Evolutionary conservation across 805 yeast species (phyloP).

Genomic region (Blastobotrys parvus): DNA sequence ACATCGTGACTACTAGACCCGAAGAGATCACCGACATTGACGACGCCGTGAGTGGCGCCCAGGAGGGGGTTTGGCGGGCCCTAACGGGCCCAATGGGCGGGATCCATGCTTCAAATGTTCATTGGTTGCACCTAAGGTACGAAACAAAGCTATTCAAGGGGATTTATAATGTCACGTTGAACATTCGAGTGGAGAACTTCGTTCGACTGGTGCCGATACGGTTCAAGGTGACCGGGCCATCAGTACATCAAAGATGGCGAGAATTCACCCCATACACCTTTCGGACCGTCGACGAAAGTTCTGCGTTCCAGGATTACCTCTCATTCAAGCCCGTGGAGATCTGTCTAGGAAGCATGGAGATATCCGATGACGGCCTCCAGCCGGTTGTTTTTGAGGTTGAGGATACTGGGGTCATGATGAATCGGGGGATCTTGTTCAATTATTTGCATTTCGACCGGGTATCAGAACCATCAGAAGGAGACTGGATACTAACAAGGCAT

Average conservation of each 20-base stretch:
- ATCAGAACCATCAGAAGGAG: background rate
- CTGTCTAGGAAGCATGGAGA: constrained; percentile 11
- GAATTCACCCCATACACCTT: constrained; percentile 7
- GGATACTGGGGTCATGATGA: constrained; percentile 17
- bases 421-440: constrained; percentile 8
- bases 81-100: constrained; percentile 12
- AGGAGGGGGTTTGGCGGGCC: constrained; percentile 10
- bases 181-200: constrained; percentile 2
- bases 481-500: background rate
- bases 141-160: constrained; percentile 6
- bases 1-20: background rate
- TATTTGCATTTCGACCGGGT: constrained; percentile 5
- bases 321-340: constrained; percentile 6
- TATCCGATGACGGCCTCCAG: constrained; percentile 5
- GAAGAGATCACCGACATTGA: background rate
- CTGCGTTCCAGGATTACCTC: constrained; percentile 2
- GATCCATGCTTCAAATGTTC: constrained; percentile 13
- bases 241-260: background rate
- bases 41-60: background rate
- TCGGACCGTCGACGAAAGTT: background rate
- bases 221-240: constrained; percentile 3
- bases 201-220: constrained; percentile 8
- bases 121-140: constrained; percentile 10
- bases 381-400: constrained; percentile 29
- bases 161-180: constrained; percentile 3